Evolutionary conservation across 2,329 filamentous ascomycete genomes (phyloP), one percentile per base, ranked within the genome.

Genomic region (Fusarium liriodendri): DNA sequence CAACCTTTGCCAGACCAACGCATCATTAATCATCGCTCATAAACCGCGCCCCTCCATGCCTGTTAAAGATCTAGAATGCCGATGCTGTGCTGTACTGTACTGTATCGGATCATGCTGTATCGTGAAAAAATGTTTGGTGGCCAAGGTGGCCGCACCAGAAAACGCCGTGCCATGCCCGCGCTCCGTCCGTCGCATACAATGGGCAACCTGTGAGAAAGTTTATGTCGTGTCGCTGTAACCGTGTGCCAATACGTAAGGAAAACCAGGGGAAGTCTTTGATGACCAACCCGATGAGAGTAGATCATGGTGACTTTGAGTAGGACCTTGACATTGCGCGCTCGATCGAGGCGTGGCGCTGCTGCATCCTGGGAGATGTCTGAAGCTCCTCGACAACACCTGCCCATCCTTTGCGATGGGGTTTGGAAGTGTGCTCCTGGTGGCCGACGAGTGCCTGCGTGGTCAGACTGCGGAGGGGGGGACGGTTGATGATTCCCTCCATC

Each of bases 331-430:
- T 90, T 69, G 88, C 83, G 73, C 84, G 84, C 80, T 92, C 90
- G 76, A 92, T 89, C 9, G 88, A 90, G n/a, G 89, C 88, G 77
- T 90, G 89, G 18, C 90, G 85, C 76, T 90, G 88, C 59, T 90
- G 89, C 84, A 92, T 86, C 65, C 87, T 80, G 3, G 90, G 90
- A 27, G 89, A 91, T 64, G 83, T 87, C 79, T 92, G 90, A 59
- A 92, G 82, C 76, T 92, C 90, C 63, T 89, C 84, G 25, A 92
- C 88, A 7, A 92, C 90, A 29, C 89, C 89, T 22, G 88, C 88
- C 90, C 90, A 92, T 29, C 89, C 89, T 70, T 83, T 82, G 63
- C 87, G 86, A 61, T 89, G 88, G 22, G 82, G 83, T 42, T 82
- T 82, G 52, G 84, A 83, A 37, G 85, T 81, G 52, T 84, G 84